These are phyloP conservation scores for Neobulgaria alba DNA, from an alignment of 2,329 filamentous ascomycete species.

Conservation along the genomic window DNA sequence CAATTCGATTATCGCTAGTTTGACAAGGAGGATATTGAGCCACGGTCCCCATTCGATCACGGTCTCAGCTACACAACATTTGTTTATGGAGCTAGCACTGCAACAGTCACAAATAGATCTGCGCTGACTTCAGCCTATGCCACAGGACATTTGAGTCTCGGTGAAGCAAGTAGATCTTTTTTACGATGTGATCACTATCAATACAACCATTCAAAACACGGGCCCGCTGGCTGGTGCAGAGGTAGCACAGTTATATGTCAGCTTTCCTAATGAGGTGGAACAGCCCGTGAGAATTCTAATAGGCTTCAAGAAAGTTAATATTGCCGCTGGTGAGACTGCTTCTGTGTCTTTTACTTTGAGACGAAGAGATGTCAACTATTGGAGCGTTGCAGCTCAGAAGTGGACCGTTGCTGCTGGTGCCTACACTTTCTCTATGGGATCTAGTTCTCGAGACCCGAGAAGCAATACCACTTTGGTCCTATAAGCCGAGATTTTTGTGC, in stretches of 20 bases:
- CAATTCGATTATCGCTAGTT: slow-evolving; percentile 44
- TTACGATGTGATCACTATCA: slow-evolving; percentile 41
- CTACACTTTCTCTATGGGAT: slow-evolving; percentile 19
- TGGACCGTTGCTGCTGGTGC: slow-evolving; percentile 39
- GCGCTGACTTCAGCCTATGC: slow-evolving; percentile 25
- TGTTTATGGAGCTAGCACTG: slow-evolving; percentile 27
- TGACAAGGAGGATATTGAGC: slow-evolving; percentile 30
- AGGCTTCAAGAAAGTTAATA: slow-evolving; percentile 50
- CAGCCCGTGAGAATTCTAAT: slow-evolving; percentile 50
- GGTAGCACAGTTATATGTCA: slow-evolving; percentile 18
- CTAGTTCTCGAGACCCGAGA: slow-evolving; percentile 16
- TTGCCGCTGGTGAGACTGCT: slow-evolving; percentile 38
- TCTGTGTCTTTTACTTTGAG: slow-evolving; percentile 44
- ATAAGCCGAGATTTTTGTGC: too few relatives aligned
- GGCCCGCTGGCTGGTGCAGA: slow-evolving; percentile 31
- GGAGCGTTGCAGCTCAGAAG: slow-evolving; percentile 50
- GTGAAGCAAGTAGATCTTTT: slow-evolving; percentile 46
- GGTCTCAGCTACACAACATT: slow-evolving; percentile 49
- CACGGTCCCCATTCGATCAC: slow-evolving; percentile 33
- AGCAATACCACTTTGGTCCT: too few relatives aligned
- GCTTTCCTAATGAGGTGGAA: not conserved
- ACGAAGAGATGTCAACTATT: slow-evolving; percentile 54
- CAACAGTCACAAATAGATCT: slow-evolving; percentile 19
- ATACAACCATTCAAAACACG: slow-evolving; percentile 43
- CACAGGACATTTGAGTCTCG: slow-evolving; percentile 25